Conservation (phyloP, 768 basidiomycete genomes). For the Tricholoma hemisulphureum region DNA sequence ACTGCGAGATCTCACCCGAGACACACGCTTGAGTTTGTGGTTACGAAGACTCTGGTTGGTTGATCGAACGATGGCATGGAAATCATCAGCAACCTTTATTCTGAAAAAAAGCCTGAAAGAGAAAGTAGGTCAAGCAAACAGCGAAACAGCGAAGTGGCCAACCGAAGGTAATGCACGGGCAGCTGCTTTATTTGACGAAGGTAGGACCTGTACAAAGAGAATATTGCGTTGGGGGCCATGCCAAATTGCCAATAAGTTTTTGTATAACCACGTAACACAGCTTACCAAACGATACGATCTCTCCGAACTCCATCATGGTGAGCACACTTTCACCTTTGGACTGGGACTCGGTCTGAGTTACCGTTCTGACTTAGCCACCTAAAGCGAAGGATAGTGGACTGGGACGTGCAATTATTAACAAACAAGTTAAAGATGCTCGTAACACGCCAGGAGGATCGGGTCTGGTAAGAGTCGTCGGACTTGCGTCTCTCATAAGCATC, state of each 20-base stretch:
- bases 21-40: constrained; percentile 47
- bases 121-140: constrained; percentile 2
- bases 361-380: constrained; percentile 44
- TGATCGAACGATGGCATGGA: constrained; percentile 45
- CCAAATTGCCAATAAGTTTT: not conserved
- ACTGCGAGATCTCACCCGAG: constrained; percentile 40
- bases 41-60: constrained; percentile 28
- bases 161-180: constrained; percentile 47
- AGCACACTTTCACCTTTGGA: not conserved
- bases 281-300: not conserved
- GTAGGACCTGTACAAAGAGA: constrained; percentile 41
- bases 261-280: not conserved
- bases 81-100: constrained; percentile 56
- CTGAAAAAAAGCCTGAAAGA: constrained; percentile 61
- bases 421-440: constrained; percentile 75
- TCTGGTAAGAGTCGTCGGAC: constrained; percentile 47
- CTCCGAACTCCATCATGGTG: not conserved
- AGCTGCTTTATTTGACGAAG: constrained; percentile 40
- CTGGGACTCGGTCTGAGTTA: not conserved
- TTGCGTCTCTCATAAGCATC: constrained; percentile 2
- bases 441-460: constrained; percentile 59
- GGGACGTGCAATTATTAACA: constrained; percentile 94
- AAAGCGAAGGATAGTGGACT: constrained; percentile 75
- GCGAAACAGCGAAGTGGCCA: constrained; percentile 1
- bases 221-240: constrained; percentile 16